These are phyloP conservation scores for Clarireedia monteithiana DNA, from an alignment of 2,329 filamentous ascomycete genomes.

Conservation along the genomic window DNA sequence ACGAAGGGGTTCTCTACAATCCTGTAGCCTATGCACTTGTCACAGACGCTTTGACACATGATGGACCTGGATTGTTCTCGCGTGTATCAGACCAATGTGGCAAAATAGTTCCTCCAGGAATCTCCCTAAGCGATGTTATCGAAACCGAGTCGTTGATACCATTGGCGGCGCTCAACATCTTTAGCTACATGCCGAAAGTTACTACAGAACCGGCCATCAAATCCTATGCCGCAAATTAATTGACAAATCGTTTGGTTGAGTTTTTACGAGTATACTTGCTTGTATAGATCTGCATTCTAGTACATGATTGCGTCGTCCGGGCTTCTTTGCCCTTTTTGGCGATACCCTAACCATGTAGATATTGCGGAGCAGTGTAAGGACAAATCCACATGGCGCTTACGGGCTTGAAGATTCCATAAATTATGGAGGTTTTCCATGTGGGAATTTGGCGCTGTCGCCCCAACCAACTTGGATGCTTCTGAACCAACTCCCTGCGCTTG, in stretches of 20 bases:
- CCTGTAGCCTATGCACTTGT: conserved; percentile 3
- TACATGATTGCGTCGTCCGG: too few relatives aligned
- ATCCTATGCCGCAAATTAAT: background rate
- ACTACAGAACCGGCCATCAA: background rate
- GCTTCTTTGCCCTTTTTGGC: too few relatives aligned
- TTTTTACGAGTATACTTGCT: too few relatives aligned
- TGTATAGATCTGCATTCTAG: too few relatives aligned
- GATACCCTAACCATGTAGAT: too few relatives aligned
- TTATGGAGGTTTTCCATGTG: too few relatives aligned
- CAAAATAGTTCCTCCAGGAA: background rate
- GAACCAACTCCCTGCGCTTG: too few relatives aligned
- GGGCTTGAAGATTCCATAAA: too few relatives aligned
- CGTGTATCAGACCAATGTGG: background rate
- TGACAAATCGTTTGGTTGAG: background rate
- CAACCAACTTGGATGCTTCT: too few relatives aligned
- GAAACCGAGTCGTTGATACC: background rate
- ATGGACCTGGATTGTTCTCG: background rate
- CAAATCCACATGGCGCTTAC: too few relatives aligned
- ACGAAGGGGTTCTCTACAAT: background rate
- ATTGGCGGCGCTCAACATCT: background rate
- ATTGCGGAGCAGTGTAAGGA: too few relatives aligned
- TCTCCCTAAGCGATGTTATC: conserved; percentile 1
- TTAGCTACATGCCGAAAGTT: background rate
- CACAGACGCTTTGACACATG: background rate
- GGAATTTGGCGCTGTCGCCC: too few relatives aligned